Base-by-base conservation (phyloP, 305 asterid species). In the Ruellia speciosa region DNA sequence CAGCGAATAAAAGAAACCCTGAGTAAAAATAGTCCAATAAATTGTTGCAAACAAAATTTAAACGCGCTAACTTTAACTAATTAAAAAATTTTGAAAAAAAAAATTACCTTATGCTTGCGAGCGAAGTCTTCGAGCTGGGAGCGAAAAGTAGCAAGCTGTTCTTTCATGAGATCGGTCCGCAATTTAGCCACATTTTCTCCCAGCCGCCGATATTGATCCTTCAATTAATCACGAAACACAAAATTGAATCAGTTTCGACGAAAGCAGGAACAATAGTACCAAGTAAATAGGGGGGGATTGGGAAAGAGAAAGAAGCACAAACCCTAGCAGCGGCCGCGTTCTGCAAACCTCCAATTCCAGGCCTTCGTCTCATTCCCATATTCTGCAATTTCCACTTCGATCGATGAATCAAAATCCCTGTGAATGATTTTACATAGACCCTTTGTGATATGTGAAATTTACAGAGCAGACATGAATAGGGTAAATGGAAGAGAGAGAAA, bases 181-280 rank as follows among this genome's bases (percentile, higher is more conserved):
- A 90, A 62, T 73, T 90, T 90, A 6, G 98, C 98, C 43, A 90
- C 96, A 84, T 88, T 90, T 74, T 90, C 96, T 49, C 98, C 98
- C 40, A 92, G 78, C 69, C 76, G 63, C 0, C 96, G 88, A 65
- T 80, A 87, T 74, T 85, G 94, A 85, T 85, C 95, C 98, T 89
- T 62, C 33, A 14, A 66, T 58, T 24, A 49, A 61, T 19, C 66
- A 20, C 37, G n/a, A 52, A 58, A 50, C 15, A 18, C 8, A 18
- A n/a, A 37, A 12, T 49, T 4, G 5, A 39, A 41, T 24, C 43
- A 11, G 15, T 48, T 13, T 14, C 14, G 19, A 7, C 15, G 16
- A 18, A 57, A 37, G 24, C 12, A 24, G 19, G 18, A 55, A 2
- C 48, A 16, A 8, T 11, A 16, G 5, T 9, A 46, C 45, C 37